phyloP scores from a whole-genome alignment of 352 stramenopile species.

The Phytophthora vignae region DNA sequence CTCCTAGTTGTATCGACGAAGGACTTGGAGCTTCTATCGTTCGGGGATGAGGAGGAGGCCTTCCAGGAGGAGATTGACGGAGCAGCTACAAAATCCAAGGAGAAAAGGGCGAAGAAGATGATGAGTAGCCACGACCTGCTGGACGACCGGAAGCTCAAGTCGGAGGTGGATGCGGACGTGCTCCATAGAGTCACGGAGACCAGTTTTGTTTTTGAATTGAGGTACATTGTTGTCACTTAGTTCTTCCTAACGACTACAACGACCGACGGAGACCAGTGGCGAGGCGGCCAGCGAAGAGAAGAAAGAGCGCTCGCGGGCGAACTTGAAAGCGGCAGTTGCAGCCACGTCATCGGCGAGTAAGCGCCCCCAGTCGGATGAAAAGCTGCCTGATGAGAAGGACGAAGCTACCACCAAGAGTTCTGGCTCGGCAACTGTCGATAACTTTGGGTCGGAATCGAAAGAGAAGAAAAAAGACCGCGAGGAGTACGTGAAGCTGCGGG shows the following conservation, averaged over 20 bases:
- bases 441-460: conserved; percentile 11
- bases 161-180: conserved; percentile 65
- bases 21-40: conserved; percentile 96
- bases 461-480: conserved; percentile 47
- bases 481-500: conserved; percentile 73
- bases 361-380: conserved; percentile 1
- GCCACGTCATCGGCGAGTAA: conserved; percentile 27
- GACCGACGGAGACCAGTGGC: conserved; percentile 37
- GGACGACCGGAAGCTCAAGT: conserved; percentile 69
- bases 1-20: too few species aligned
- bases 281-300: conserved; percentile 31
- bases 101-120: conserved; percentile 70
- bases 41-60: conserved; percentile 92
- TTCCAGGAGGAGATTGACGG: conserved; percentile 57
- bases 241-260: too few species aligned
- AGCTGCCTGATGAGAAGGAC: conserved; percentile 25
- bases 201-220: too few species aligned
- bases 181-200: conserved; percentile 67
- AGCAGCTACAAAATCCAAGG: conserved; percentile 44
- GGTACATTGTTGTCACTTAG: too few species aligned
- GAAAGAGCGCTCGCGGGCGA: conserved; percentile 44
- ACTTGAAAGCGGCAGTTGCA: conserved; percentile 59
- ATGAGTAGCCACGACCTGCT: conserved; percentile 81
- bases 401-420: conserved; percentile 21
- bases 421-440: conserved; percentile 9